Evolutionary conservation across 129 eudicot species (phyloP), one percentile per base, ranked within the genome.

Genomic region (Sambucus nigra): DNA sequence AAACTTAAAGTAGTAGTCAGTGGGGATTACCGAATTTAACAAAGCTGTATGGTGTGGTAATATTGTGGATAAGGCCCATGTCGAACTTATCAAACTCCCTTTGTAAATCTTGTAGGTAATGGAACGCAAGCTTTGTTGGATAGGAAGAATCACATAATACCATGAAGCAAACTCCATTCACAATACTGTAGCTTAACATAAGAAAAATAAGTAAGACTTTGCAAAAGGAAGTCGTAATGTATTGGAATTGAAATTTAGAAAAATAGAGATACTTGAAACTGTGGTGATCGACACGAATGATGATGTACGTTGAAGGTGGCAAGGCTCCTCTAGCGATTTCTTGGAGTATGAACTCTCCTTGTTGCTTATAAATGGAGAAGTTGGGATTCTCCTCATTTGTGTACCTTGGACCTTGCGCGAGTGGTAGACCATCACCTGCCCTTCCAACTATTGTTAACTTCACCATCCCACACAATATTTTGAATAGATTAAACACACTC

Each of bases 111-210:
- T 75, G 70, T 5, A 80, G 69, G 61, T 74, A 75, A 55, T 57
- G 61, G 31, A 71, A 71, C 40, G 77, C 81, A 54, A 80, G 82
- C 56, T 71, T 80, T 69, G 68, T 68, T 51, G 87, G 87, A 60
- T 80, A 80, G 0, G 69, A 63, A 41, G 64, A 65, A 55, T 75
- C 79, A 54, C 81, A 67, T 22, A 80, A 44, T 33, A 76, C 65
- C 47, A 80, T 71, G 81, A 67, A 75, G 69, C 81, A 80, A 63
- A 80, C 25, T 41, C 76, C 87, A 64, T 71, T 71, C 75, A 42
- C 76, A 53, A 79, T 76, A 63, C 59, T 68, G 61, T 67, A 80
- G 75, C 86, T 79, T 55, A 45, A 61, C 47, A 40, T 17, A 27
- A 3, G 18, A 25, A 23, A 14, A 23, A 28, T 35, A 7, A 1